A percentile compares a stretch with the other conserved stretches of the same genome.
These are phyloP conservation scores for Salvia splendens DNA, from an alignment of 257 asterid genomes.

Conservation along the genomic window DNA sequence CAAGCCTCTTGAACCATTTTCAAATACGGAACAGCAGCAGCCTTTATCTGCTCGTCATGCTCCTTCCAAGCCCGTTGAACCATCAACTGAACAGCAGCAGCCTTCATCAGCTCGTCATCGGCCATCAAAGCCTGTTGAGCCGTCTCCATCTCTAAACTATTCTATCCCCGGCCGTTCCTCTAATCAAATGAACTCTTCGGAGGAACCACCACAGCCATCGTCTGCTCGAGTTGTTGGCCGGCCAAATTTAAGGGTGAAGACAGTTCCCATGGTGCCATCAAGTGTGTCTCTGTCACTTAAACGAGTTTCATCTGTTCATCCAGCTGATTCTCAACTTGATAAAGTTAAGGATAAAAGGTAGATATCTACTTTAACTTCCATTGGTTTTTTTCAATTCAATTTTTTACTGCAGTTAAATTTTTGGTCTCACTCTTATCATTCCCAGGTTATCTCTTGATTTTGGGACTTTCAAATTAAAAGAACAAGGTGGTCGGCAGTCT, in stretches of 20 bases:
- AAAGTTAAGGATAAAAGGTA: conserved; percentile 70
- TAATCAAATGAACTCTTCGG: conserved; percentile 37
- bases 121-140: conserved; percentile 27
- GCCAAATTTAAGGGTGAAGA: conserved; percentile 54
- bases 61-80: too few relatives aligned
- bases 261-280: conserved; percentile 55
- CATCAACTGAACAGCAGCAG: conserved; percentile 37
- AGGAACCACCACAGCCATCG: conserved; percentile 60
- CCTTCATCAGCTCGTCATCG: conserved; percentile 46
- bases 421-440: neutral
- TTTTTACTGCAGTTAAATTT: neutral
- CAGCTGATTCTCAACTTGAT: conserved; percentile 55
- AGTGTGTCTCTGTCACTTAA: conserved; percentile 52
- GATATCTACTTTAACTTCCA: conserved; percentile 16
- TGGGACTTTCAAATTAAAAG: conserved; percentile 85
- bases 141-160: conserved; percentile 16
- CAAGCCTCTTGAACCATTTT: conserved; percentile 2
- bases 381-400: neutral
- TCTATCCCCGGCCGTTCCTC: conserved; percentile 22
- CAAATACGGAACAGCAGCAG: neutral
- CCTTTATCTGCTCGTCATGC: conserved; percentile 13
- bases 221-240: conserved; percentile 63
- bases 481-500: conserved; percentile 55
- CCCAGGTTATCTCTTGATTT: conserved; percentile 84
- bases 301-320: conserved; percentile 44